phyloP scores from a whole-genome alignment of 768 basidiomycete genomes.

The Lyophyllum shimeji region DNA sequence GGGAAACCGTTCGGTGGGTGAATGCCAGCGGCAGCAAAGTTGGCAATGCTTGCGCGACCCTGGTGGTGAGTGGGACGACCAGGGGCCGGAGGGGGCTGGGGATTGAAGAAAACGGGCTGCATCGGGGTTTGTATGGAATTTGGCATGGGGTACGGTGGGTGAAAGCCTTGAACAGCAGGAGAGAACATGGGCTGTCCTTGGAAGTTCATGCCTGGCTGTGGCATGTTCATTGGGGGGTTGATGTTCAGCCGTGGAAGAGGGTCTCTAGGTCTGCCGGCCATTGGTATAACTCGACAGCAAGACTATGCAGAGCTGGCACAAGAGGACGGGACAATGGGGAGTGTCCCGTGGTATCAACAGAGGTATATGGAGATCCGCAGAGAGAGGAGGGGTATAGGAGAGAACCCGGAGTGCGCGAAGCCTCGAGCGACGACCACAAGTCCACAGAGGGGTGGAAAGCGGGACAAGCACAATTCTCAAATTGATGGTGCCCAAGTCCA shows the following conservation, averaged over 20 bases:
- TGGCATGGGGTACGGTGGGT: constrained; percentile 49
- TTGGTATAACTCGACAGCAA: constrained; percentile 8
- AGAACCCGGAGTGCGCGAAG: constrained; percentile 3
- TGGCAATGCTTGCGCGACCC: constrained; percentile 59
- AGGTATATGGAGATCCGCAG: constrained; percentile 4
- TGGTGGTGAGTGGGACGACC: constrained; percentile 56
- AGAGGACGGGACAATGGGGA: background rate
- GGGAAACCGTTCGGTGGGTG: constrained; percentile 55
- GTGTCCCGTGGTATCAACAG: background rate
- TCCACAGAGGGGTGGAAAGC: constrained; percentile 5
- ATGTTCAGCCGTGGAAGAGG: constrained; percentile 60
- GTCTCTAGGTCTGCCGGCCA: constrained; percentile 49
- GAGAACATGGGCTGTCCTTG: constrained; percentile 55
- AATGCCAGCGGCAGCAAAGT: constrained; percentile 60
- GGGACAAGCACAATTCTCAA: constrained; percentile 5
- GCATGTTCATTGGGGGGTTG: constrained; percentile 50
- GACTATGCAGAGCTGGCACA: constrained; percentile 7
- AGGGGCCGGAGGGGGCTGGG: constrained; percentile 48
- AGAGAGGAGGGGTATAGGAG: constrained; percentile 7
- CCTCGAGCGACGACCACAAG: constrained; percentile 9
- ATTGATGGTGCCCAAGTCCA: constrained; percentile 5
- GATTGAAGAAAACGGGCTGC: constrained; percentile 60
- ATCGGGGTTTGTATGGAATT: constrained; percentile 69
- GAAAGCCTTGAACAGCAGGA: constrained; percentile 61
- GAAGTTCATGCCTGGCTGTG: constrained; percentile 46